Evolutionary conservation across 495 filamentous ascomycete species (phyloP).

Genomic region (Aspergillus indologenus): DNA sequence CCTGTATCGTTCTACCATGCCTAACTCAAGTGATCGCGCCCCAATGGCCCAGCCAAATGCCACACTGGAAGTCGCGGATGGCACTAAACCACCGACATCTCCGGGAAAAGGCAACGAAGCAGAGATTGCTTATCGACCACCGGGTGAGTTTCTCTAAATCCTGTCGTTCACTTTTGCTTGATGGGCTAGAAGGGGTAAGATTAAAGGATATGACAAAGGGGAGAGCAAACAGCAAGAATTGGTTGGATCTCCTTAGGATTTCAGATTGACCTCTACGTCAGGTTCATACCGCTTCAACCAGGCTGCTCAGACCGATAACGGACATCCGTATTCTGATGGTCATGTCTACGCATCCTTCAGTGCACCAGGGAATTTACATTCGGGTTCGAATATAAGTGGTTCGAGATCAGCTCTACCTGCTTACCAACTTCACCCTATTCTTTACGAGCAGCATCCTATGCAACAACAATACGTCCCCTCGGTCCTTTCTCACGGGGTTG

Average conservation of each 20-base stretch:
- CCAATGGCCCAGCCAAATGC: conserved; percentile 26
- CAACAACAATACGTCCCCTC: conserved; percentile 20
- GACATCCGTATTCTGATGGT: conserved; percentile 22
- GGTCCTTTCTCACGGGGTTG: conserved; percentile 19
- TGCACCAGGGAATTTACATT: conserved; percentile 27
- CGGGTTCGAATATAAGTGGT: conserved; percentile 44
- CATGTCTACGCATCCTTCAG: conserved; percentile 20
- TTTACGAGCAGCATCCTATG: conserved; percentile 30
- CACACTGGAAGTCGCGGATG: conserved; percentile 19
- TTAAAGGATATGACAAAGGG: not conserved
- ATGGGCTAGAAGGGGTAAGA: not conserved
- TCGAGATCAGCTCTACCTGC: conserved; percentile 46
- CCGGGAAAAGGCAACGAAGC: conserved; percentile 18
- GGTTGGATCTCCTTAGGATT: not conserved
- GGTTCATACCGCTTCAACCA: conserved; percentile 15
- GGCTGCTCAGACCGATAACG: conserved; percentile 22
- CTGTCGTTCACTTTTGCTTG: not conserved
- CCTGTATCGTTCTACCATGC: conserved; percentile 3
- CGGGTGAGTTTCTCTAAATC: conserved; percentile 27
- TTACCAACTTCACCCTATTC: conserved; percentile 29
- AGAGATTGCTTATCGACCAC: conserved; percentile 9
- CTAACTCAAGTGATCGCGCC: conserved; percentile 37
- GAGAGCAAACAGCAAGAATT: not conserved
- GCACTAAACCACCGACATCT: conserved; percentile 14
- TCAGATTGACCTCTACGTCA: conserved; percentile 10